phyloP scores from a whole-genome alignment of 208 protist genomes.

The Angomonas deanei region DNA sequence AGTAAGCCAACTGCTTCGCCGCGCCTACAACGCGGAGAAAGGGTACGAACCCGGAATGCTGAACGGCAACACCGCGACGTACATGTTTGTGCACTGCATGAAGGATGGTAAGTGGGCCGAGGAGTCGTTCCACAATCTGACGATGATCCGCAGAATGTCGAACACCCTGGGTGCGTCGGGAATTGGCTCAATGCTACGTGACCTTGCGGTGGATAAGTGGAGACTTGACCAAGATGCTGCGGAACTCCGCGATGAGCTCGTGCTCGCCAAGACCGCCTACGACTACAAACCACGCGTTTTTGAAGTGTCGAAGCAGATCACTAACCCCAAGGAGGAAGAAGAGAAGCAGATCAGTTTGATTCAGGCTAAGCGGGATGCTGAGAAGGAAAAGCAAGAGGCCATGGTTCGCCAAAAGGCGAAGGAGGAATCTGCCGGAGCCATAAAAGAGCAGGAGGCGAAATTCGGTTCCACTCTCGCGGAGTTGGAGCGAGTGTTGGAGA shows the following conservation, averaged over 20 bases:
- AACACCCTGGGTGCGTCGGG: constrained; percentile 75
- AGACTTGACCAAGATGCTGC: constrained; percentile 85
- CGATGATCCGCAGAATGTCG: constrained; percentile 74
- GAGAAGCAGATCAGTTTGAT: constrained; percentile 74
- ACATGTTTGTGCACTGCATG: constrained; percentile 84
- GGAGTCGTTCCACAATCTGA: constrained; percentile 85
- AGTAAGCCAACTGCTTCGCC: constrained; percentile 83
- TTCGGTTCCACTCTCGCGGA: constrained; percentile 68
- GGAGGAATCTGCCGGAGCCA: constrained; percentile 62
- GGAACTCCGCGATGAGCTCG: constrained; percentile 84
- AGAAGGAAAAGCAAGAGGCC: constrained; percentile 63
- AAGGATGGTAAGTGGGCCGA: constrained; percentile 75
- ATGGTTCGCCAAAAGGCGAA: constrained; percentile 60
- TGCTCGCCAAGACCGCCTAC: constrained; percentile 80
- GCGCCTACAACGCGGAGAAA: constrained; percentile 89
- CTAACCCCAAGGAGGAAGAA: constrained; percentile 89
- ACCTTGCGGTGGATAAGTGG: constrained; percentile 89
- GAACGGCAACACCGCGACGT: constrained; percentile 74
- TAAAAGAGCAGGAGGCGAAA: constrained; percentile 76
- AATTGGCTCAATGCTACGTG: constrained; percentile 81
- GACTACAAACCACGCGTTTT: constrained; percentile 89
- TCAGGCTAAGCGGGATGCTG: constrained; percentile 69
- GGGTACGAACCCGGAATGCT: constrained; percentile 52
- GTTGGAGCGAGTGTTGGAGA: constrained; percentile 67
- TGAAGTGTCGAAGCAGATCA: constrained; percentile 69